A percentile compares a stretch with the other conserved stretches of the same genome.
Conservation (phyloP, 176 grass and related monocot species). For the Alopecurus myosuroides region DNA sequence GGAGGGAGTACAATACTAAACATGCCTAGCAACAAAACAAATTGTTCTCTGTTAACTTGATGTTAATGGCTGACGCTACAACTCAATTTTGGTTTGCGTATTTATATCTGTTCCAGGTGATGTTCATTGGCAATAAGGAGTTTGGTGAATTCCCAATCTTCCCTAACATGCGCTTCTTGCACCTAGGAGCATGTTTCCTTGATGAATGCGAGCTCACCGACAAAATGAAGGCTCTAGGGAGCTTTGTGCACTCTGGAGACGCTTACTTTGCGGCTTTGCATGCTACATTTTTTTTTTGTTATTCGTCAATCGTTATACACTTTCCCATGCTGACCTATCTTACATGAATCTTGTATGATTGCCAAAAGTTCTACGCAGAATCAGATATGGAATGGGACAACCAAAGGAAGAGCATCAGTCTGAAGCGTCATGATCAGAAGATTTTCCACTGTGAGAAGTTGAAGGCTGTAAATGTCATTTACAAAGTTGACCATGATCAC, state of each 20-base stretch:
- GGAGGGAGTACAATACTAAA: background rate
- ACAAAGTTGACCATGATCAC: background rate
- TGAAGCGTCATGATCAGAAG: background rate
- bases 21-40: background rate
- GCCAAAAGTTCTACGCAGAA: background rate
- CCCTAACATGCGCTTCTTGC: background rate
- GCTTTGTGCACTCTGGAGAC: constrained; percentile 21
- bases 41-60: background rate
- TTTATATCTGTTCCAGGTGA: background rate
- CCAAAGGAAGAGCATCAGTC: background rate
- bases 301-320: too few relatives aligned
- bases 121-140: background rate
- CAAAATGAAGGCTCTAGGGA: constrained; percentile 4
- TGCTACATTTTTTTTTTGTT: background rate
- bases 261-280: background rate
- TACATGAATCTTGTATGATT: background rate
- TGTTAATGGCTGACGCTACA: background rate
- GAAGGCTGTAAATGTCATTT: constrained; percentile 3
- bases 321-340: background rate
- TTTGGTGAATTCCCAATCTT: background rate
- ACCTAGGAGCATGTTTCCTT: background rate
- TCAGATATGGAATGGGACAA: background rate
- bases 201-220: background rate
- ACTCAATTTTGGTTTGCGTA: background rate
- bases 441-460: background rate